A percentile compares a stretch with the other conserved stretches of the same genome.
These are phyloP conservation scores for Globisporangium ultimum DNA, from an alignment of 352 stramenopile species.

Conservation along the genomic window DNA sequence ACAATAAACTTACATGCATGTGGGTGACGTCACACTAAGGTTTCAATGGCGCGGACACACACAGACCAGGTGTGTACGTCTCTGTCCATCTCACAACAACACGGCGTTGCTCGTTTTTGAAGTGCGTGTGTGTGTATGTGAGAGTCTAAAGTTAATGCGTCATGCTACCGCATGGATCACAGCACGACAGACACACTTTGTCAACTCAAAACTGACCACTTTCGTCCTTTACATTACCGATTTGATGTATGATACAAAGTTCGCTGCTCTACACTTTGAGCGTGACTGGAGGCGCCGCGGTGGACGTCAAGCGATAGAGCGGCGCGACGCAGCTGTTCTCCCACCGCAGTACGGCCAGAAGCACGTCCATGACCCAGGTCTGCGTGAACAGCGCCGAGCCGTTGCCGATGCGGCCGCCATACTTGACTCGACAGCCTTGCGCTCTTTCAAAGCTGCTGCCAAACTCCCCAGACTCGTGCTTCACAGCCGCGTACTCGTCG, in stretches of 20 bases:
- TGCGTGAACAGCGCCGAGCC: constrained; percentile 24
- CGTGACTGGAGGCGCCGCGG: no score
- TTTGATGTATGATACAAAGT: not conserved
- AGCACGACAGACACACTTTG: no score
- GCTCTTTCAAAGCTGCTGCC: not conserved
- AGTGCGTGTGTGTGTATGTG: no score
- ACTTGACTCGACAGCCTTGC: constrained; percentile 20
- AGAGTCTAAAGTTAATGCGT: no score
- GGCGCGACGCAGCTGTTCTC: constrained; percentile 22
- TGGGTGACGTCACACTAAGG: not conserved
- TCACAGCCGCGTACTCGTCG: constrained; percentile 8
- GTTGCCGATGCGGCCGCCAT: constrained; percentile 19
- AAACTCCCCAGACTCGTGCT: constrained; percentile 1
- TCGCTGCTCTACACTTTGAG: no score
- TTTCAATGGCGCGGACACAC: not conserved
- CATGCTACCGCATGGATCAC: no score
- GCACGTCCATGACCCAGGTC: constrained; percentile 27
- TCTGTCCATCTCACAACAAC: no score
- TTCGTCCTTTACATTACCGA: not conserved
- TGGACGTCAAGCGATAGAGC: constrained; percentile 12
- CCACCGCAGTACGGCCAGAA: constrained; percentile 30
- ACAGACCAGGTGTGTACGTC: no score
- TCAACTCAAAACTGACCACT: no score
- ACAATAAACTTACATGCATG: no score
- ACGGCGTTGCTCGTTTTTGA: no score